Evolutionary conservation across 2,329 filamentous ascomycete species (phyloP).

Genomic region (Colletotrichum sp.): DNA sequence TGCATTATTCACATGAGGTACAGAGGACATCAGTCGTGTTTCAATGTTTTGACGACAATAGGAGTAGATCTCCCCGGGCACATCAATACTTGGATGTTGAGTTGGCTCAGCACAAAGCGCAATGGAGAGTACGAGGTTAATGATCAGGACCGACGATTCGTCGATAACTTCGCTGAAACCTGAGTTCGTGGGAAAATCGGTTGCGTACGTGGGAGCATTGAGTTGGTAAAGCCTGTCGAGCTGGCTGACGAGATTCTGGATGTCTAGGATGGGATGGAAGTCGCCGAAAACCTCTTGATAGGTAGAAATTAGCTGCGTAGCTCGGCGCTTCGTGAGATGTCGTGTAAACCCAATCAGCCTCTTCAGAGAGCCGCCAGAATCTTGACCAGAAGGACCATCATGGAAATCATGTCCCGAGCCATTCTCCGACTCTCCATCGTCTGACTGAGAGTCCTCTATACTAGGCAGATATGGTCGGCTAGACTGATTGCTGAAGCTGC

Average conservation of each 20-base stretch:
- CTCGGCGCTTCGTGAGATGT: not conserved
- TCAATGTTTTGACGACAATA: not conserved
- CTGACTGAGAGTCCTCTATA: not conserved
- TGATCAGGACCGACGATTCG: not conserved
- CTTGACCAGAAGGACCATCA: not conserved
- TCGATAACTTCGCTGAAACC: not conserved
- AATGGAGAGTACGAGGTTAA: not conserved
- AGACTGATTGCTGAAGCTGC: not conserved
- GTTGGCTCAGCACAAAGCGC: not conserved
- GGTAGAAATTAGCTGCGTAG: not conserved
- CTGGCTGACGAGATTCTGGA: not conserved
- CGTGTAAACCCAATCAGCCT: not conserved
- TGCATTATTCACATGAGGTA: not conserved
- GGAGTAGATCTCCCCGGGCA: not conserved
- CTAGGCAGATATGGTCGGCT: not conserved
- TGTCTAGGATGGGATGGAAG: constrained; percentile 4
- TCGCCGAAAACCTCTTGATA: constrained; percentile 5
- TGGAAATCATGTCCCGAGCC: not conserved
- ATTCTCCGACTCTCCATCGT: not conserved
- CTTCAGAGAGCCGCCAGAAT: not conserved
- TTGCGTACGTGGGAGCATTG: not conserved
- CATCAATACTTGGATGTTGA: not conserved
- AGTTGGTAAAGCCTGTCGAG: not conserved
- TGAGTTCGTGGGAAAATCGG: not conserved
- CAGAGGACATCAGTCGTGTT: not conserved